Percentiles rank a stretch among this genome's conserved stretches.
Conservation (phyloP, 139 green algal species). For the Chara braunii region DNA sequence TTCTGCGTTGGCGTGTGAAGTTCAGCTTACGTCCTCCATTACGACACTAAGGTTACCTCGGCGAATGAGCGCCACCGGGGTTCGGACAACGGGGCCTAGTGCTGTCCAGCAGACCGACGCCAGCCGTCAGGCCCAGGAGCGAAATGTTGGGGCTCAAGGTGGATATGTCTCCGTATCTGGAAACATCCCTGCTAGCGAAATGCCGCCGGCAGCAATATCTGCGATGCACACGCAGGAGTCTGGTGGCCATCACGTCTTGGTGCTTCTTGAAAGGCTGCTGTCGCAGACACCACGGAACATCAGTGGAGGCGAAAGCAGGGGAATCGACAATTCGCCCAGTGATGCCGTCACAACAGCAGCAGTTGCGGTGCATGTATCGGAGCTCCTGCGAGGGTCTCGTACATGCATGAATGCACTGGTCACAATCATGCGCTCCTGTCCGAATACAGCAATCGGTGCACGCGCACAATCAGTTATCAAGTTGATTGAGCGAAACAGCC, state of each 20-base stretch:
- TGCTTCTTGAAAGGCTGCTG: conserved; percentile 8
- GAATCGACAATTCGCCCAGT: not conserved
- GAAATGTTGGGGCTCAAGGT: no score
- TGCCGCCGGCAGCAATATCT: not conserved
- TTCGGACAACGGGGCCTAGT: not conserved
- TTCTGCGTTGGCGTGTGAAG: conserved; percentile 8
- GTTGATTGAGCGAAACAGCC: not conserved
- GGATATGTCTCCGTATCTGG: not conserved
- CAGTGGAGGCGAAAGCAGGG: not conserved
- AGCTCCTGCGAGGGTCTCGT: not conserved
- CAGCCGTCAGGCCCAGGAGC: no score
- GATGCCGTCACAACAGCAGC: conserved; percentile 12
- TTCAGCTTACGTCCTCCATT: not conserved
- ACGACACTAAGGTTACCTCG: not conserved
- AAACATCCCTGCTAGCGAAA: not conserved
- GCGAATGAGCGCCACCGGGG: not conserved
- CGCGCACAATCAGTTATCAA: not conserved
- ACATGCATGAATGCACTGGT: conserved; percentile 1
- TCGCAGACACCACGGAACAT: not conserved
- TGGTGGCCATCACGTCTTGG: conserved; percentile 7
- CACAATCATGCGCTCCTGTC: conserved; percentile 1
- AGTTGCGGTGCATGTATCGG: conserved; percentile 7
- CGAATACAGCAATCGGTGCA: not conserved
- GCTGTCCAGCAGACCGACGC: no score
- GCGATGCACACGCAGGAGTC: not conserved